Evolutionary conservation across 805 yeast genomes (phyloP), one percentile per base, ranked within the genome.

Genomic region (Metschnikowia similis): DNA sequence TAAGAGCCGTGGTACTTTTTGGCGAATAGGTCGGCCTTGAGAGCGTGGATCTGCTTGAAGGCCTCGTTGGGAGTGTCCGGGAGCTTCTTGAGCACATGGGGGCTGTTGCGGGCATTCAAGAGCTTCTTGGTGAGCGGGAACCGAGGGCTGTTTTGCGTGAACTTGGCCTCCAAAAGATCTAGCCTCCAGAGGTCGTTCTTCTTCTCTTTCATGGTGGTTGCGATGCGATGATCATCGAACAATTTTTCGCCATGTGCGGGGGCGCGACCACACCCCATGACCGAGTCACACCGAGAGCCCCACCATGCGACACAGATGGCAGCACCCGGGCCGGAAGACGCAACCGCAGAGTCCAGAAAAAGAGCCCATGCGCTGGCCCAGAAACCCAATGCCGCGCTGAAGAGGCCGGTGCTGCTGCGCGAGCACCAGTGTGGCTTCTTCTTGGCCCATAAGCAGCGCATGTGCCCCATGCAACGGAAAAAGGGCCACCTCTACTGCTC

Each of bases 381-480:
- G 30, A 17, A 41, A 17, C 10, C 5, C 6, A 10, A 17, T 34
- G 36, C 46, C 29, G 40, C 49, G 35, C 35, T n/a, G 31, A 49
- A 46, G 39, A 36, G 41, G 37, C 40, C 21, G 17, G 46, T 36
- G 31, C 31, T 30, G 38, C 46, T 46, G 11, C 45, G 17, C 17
- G 55, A 40, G 54, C 48, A 53, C 41, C 55, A 71, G 66, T 80
- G 90, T 64, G 75, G 74, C 51, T 82, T 60, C 58, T 68, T 72
- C 43, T 62, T 84, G 14, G 67, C 62, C 10, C 74, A 73, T 59
- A 83, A 80, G 64, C 74, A 75, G 35, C 69, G 88, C 48, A 66
- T 65, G 41, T 87, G 95, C 64, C 79, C 81, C 4, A 74, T 85
- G 76, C 83, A 83, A 51, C 69, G 86, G 31, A 75, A 77, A 49